These are phyloP conservation scores for Pythium periplocum DNA, from an alignment of 352 stramenopile genomes.

Conservation along the genomic window DNA sequence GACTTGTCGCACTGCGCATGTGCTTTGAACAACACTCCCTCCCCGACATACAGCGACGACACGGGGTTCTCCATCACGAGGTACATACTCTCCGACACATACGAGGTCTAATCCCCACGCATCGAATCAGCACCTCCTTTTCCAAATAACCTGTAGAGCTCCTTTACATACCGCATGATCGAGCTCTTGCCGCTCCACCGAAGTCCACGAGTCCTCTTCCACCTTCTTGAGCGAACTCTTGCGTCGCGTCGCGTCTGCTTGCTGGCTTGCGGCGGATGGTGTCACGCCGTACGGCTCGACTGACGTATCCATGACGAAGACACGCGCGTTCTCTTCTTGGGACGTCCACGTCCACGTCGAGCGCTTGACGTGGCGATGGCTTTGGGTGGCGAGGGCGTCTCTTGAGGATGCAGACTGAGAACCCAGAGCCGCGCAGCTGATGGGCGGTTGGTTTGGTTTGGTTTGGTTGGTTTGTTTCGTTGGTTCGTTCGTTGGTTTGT, in stretches of 20 bases:
- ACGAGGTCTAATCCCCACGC: conserved; percentile 44
- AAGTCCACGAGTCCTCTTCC: conserved; percentile 84
- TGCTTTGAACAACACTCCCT: conserved; percentile 69
- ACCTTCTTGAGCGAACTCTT: conserved; percentile 25
- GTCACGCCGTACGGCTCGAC: too few species aligned
- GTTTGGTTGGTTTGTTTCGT: conserved; percentile 7
- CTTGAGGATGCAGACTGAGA: conserved; percentile 9
- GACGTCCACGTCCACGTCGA: too few species aligned
- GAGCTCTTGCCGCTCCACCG: conserved; percentile 74
- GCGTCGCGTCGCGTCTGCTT: conserved; percentile 3
- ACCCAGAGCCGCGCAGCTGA: not conserved
- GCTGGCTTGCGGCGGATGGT: too few species aligned
- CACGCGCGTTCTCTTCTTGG: not conserved
- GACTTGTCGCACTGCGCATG: conserved; percentile 66
- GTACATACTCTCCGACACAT: conserved; percentile 79
- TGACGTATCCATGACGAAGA: not conserved
- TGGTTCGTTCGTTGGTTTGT: not conserved
- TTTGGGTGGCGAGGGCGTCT: conserved; percentile 1
- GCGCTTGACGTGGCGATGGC: not conserved
- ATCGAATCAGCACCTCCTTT: not conserved
- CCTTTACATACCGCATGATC: conserved; percentile 52
- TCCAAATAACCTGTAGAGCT: not conserved
- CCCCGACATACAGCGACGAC: conserved; percentile 46
- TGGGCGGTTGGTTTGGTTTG: not conserved
- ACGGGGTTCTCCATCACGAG: conserved; percentile 64